phyloP scores from a whole-genome alignment of 2,329 filamentous ascomycete species.

The Leptographium wingfieldii region DNA sequence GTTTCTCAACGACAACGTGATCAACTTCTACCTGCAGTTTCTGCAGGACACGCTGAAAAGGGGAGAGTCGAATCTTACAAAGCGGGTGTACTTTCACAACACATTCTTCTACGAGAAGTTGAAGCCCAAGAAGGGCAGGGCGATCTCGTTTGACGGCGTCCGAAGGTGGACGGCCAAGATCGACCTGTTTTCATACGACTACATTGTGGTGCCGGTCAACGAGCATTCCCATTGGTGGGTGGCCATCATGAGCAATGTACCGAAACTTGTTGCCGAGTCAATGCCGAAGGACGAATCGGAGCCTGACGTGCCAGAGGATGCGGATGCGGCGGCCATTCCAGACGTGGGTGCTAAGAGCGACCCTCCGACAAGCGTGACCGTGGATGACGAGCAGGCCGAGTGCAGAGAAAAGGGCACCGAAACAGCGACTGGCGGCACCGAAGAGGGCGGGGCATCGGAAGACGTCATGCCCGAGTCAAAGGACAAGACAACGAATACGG shows the following conservation, averaged over 20 bases:
- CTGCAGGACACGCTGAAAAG: conserved; percentile 49
- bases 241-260: conserved; percentile 85
- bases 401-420: background rate
- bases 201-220: conserved; percentile 85
- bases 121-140: conserved; percentile 42
- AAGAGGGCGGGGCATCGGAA: too few species aligned
- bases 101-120: conserved; percentile 82
- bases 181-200: conserved; percentile 76
- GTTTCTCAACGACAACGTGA: conserved; percentile 85
- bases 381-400: background rate
- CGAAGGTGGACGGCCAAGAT: conserved; percentile 77
- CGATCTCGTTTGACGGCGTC: conserved; percentile 75
- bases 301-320: background rate
- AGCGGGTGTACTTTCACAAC: conserved; percentile 77
- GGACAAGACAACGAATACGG: background rate
- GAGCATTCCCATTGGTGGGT: conserved; percentile 85
- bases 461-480: too few species aligned
- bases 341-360: background rate
- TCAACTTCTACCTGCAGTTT: conserved; percentile 75
- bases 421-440: background rate
- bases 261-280: conserved; percentile 36
- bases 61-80: conserved; percentile 39
- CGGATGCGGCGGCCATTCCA: background rate
- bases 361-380: background rate
- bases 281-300: background rate